Conservation (phyloP, 345 rosid species). For the Eutrema yunnanense region DNA sequence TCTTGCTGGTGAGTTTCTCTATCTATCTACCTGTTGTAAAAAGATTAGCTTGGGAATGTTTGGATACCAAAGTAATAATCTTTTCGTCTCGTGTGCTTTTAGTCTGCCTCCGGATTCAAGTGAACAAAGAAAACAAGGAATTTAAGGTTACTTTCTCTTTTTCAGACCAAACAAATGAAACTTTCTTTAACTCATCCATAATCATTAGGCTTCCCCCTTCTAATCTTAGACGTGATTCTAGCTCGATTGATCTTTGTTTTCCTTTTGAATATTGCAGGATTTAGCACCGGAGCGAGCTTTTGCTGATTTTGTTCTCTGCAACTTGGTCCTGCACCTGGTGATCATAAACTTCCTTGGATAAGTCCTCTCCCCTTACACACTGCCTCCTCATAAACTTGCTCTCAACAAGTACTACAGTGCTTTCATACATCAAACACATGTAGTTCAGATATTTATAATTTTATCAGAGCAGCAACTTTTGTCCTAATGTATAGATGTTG, state of each 20-base stretch:
- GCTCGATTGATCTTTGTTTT: background rate
- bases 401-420: background rate
- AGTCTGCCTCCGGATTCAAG: conserved; percentile 95
- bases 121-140: conserved; percentile 95
- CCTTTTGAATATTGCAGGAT: conserved; percentile 37
- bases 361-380: background rate
- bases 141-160: conserved; percentile 41
- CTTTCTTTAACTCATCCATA: background rate
- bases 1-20: conserved; percentile 73
- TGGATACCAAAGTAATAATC: background rate
- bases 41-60: background rate
- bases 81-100: conserved; percentile 1
- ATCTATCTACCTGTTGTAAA: background rate
- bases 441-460: background rate
- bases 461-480: background rate
- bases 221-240: no score
- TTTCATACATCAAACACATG: background rate
- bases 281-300: conserved; percentile 76
- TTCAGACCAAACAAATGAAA: background rate
- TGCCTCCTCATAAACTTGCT: background rate
- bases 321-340: conserved; percentile 82
- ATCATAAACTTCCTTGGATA: conserved; percentile 77
- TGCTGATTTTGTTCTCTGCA: conserved; percentile 83
- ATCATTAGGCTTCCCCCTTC: background rate
- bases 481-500: background rate